Conservation (phyloP, 768 basidiomycete genomes). For the Boletus coccyginus region DNA sequence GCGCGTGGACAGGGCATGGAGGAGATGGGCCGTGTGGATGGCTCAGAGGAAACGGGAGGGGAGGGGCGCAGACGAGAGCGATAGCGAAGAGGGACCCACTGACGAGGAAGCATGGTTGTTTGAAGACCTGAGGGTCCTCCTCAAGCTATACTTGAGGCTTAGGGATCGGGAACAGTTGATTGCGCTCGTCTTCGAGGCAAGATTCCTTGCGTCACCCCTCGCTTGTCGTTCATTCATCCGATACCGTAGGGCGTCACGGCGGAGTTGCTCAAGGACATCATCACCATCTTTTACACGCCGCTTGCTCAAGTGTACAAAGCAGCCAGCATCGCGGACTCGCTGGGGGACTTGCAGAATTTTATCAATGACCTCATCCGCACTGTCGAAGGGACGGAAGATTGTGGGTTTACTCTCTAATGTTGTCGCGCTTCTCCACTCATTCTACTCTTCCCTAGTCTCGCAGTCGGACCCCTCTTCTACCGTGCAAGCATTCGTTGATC, state of each 20-base stretch:
- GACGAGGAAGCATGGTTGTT: constrained; percentile 97
- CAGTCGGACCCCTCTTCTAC: constrained; percentile 82
- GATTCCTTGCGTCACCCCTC: constrained; percentile 13
- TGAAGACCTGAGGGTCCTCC: constrained; percentile 83
- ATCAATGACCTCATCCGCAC: constrained; percentile 94
- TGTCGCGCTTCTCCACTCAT: background rate
- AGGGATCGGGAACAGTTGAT: constrained; percentile 91
- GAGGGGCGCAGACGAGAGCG: constrained; percentile 45
- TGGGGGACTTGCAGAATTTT: constrained; percentile 89
- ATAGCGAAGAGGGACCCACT: constrained; percentile 89
- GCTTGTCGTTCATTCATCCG: constrained; percentile 1
- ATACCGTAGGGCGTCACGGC: constrained; percentile 79
- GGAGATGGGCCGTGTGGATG: constrained; percentile 76
- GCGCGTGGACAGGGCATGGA: constrained; percentile 72
- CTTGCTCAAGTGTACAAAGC: constrained; percentile 97
- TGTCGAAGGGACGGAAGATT: constrained; percentile 86
- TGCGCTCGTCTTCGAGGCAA: constrained; percentile 90
- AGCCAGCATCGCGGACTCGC: constrained; percentile 92
- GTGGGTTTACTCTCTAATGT: constrained; percentile 45
- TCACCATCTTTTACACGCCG: constrained; percentile 97
- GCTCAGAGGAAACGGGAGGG: constrained; percentile 53
- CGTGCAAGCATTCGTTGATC: constrained; percentile 90
- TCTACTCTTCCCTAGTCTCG: constrained; percentile 47
- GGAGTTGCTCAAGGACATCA: constrained; percentile 94
- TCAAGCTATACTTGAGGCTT: constrained; percentile 73